These are phyloP conservation scores for Neonothopanus nambi DNA, from an alignment of 1,284 basidiomycete genomes.

Conservation along the genomic window DNA sequence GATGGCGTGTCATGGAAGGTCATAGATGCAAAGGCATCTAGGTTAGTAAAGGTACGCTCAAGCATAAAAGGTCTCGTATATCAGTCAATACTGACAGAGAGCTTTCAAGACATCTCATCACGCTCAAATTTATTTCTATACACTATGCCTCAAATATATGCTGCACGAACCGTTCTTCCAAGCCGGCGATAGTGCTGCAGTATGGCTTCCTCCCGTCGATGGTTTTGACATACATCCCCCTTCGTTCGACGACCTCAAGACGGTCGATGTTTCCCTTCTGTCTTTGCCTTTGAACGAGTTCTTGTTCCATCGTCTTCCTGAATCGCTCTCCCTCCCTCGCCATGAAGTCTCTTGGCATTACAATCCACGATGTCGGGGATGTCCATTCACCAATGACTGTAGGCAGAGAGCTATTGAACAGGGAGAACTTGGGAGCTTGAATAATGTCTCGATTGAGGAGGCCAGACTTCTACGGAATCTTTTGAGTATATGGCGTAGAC, in stretches of 20 bases:
- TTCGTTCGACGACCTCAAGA: conserved; percentile 38
- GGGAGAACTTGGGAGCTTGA: conserved; percentile 42
- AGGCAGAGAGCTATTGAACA: conserved; percentile 32
- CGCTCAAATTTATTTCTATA: conserved; percentile 53
- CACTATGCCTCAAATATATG: conserved; percentile 41
- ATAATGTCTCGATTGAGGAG: conserved; percentile 45
- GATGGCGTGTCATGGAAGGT: conserved; percentile 49
- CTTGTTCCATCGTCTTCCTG: conserved; percentile 41
- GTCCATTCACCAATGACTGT: conserved; percentile 41
- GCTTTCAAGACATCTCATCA: conserved; percentile 48
- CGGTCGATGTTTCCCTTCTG: conserved; percentile 35
- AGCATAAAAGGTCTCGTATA: background rate
- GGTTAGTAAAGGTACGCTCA: conserved; percentile 38
- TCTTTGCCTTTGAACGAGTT: conserved; percentile 39
- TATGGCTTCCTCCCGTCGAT: conserved; percentile 46
- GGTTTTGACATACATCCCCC: conserved; percentile 32
- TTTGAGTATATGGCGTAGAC: conserved; percentile 30
- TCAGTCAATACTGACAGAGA: background rate
- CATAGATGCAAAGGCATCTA: conserved; percentile 51
- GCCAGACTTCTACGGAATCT: conserved; percentile 37
- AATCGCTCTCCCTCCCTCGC: conserved; percentile 32
- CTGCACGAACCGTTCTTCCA: conserved; percentile 35
- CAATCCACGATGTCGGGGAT: conserved; percentile 45
- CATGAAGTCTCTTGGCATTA: conserved; percentile 45
- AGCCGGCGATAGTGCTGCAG: conserved; percentile 34